These are phyloP conservation scores for Talaromyces proteolyticus DNA, from an alignment of 495 filamentous ascomycete species.

Conservation along the genomic window DNA sequence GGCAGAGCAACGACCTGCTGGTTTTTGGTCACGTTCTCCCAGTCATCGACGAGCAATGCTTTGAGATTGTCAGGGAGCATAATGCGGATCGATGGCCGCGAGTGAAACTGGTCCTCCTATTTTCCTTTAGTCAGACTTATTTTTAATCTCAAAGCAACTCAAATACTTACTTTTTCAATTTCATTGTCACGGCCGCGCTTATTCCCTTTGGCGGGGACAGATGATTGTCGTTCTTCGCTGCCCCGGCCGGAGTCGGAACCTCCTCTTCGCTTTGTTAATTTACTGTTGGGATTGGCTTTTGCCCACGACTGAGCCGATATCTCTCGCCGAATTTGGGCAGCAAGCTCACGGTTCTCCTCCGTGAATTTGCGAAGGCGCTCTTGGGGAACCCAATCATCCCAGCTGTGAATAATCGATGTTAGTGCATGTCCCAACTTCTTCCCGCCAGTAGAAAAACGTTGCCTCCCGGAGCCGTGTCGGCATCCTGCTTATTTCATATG, in stretches of 20 bases:
- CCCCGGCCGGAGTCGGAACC: slow-evolving; percentile 76
- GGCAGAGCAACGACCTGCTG: slow-evolving; percentile 80
- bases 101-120: slow-evolving; percentile 81
- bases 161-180: slow-evolving; percentile 69
- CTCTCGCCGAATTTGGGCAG: slow-evolving; percentile 42
- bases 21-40: slow-evolving; percentile 97
- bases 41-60: slow-evolving; percentile 89
- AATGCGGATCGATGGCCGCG: slow-evolving; percentile 74
- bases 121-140: neutral
- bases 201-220: slow-evolving; percentile 56
- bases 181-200: slow-evolving; percentile 77
- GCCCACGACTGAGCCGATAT: slow-evolving; percentile 21
- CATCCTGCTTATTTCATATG: neutral
- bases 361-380: slow-evolving; percentile 92
- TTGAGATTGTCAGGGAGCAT: slow-evolving; percentile 79
- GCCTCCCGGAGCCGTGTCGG: neutral
- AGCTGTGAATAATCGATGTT: slow-evolving; percentile 42
- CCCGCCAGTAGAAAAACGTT: neutral
- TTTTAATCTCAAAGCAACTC: neutral
- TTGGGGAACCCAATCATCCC: slow-evolving; percentile 97
- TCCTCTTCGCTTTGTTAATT: slow-evolving; percentile 51
- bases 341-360: slow-evolving; percentile 87
- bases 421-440: neutral
- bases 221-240: slow-evolving; percentile 78
- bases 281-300: slow-evolving; percentile 22